phyloP scores from a whole-genome alignment of 192 early-diverging fungal species.

The Spinellus fusiger region DNA sequence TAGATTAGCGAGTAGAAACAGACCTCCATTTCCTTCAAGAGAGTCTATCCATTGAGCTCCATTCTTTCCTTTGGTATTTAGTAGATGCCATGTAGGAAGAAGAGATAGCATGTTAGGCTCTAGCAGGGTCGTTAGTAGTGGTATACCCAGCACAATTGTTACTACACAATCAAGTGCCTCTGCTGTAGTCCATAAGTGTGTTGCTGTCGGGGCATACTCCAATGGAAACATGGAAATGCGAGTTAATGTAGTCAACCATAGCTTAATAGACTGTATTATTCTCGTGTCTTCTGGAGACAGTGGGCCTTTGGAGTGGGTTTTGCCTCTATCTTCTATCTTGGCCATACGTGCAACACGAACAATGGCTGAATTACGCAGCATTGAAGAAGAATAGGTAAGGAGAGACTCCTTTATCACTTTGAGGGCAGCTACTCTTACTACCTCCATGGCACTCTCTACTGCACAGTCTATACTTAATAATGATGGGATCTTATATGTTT shows the following conservation, averaged over 20 bases:
- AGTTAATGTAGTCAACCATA: slow-evolving; percentile 23
- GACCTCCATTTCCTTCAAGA: slow-evolving; percentile 16
- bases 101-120: background rate
- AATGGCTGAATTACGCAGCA: background rate
- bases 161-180: background rate
- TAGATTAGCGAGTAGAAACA: slow-evolving; percentile 29
- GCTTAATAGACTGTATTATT: slow-evolving; percentile 10
- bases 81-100: background rate
- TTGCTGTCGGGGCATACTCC: slow-evolving; percentile 3
- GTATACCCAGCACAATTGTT: background rate
- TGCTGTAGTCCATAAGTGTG: background rate
- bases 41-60: background rate
- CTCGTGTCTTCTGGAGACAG: background rate
- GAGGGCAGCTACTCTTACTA: background rate
- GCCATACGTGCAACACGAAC: background rate
- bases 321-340: slow-evolving; percentile 5
- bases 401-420: background rate
- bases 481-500: slow-evolving; percentile 4
- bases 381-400: background rate
- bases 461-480: background rate
- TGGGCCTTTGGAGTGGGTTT: background rate
- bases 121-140: background rate
- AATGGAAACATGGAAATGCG: slow-evolving; percentile 13
- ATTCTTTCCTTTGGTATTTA: background rate
- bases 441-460: background rate